Base-by-base conservation (phyloP, 805 yeast species). In the Debaryomyces prosopidis region DNA sequence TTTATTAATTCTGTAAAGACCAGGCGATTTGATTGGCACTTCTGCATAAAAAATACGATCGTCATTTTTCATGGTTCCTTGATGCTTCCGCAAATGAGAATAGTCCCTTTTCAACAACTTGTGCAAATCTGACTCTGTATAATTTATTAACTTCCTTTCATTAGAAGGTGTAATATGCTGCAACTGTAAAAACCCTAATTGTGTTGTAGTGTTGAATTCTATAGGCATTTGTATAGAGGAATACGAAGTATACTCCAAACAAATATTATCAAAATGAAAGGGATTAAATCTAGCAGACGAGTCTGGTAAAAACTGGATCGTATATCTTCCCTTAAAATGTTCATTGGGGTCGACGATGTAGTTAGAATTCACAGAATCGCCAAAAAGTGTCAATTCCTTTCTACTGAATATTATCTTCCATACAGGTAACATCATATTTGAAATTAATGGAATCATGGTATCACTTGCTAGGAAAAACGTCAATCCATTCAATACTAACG, bases 291-390 rank as follows among this genome's bases (percentile, higher is more conserved):
- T 73, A 4, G 95, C 96, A 0, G 95, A 85, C 36, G 95, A 86
- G 65, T 92, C 97, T 0, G 99, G 98, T 30, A 94, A 70, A 49
- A 87, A 87, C 58, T 91, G 87, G 49, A 94, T 85, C 0, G 91
- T 87, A 58, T 88, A 87, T 36, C 82, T 82, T 36, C 99, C 99
- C 57, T 81, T 85, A 62, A 91, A 86, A 62, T 90, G 95, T 2
- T 79, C 59, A 17, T 79, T 70, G 55, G 76, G 75, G 48, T 80
- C 81, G 4, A 66, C 45, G 10, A 74, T 59, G 27, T 59, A 55
- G 16, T 65, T 60, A 3, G 76, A 55, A 33, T 61, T 63, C 3
- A 77, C 66, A 0, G 78, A 53, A 32, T 72, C 73, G 10, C 85
- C 86, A 12, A 69, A 65, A 4, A 82, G 62, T n/a, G 81, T 80